These are phyloP conservation scores for Trichoderma cornu-damae DNA, from an alignment of 2,329 filamentous ascomycete genomes.

Conservation along the genomic window DNA sequence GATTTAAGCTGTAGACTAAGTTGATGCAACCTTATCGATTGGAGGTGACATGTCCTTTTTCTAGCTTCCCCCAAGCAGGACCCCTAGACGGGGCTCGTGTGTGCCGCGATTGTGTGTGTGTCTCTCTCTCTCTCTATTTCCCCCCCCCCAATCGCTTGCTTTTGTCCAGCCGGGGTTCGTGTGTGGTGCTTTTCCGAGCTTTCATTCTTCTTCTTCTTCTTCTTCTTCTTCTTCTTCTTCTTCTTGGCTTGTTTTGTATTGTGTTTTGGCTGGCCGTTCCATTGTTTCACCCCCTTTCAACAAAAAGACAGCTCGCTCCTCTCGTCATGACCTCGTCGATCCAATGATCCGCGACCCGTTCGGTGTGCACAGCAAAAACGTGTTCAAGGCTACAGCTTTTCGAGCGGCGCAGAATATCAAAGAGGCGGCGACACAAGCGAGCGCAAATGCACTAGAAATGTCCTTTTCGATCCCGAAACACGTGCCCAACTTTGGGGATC, in stretches of 20 bases:
- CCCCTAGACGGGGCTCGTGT: slow-evolving; percentile 16
- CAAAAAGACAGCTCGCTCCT: background rate
- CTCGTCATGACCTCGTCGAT: slow-evolving; percentile 29
- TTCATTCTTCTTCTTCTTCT: background rate
- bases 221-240: background rate
- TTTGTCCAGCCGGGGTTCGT: background rate
- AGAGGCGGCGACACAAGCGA: slow-evolving; percentile 46
- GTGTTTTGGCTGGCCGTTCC: background rate
- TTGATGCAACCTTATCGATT: slow-evolving; percentile 18
- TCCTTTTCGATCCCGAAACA: slow-evolving; percentile 63
- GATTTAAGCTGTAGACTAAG: background rate
- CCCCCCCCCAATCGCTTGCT: background rate
- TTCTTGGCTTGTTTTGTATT: background rate
- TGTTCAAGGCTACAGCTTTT: slow-evolving; percentile 46
- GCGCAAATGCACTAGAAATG: slow-evolving; percentile 51
- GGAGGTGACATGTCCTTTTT: slow-evolving; percentile 18
- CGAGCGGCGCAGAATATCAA: slow-evolving; percentile 41
- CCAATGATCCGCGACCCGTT: slow-evolving; percentile 43
- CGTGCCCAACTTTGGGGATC: slow-evolving; percentile 62
- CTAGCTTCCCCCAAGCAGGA: background rate
- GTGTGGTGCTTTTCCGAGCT: background rate
- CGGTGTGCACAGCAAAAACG: slow-evolving; percentile 40
- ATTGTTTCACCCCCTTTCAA: background rate
- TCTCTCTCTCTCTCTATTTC: too few relatives aligned
- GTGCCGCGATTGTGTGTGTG: background rate